Base-by-base conservation (phyloP, 164 flowering plant species). In the Berberis vulgaris region DNA sequence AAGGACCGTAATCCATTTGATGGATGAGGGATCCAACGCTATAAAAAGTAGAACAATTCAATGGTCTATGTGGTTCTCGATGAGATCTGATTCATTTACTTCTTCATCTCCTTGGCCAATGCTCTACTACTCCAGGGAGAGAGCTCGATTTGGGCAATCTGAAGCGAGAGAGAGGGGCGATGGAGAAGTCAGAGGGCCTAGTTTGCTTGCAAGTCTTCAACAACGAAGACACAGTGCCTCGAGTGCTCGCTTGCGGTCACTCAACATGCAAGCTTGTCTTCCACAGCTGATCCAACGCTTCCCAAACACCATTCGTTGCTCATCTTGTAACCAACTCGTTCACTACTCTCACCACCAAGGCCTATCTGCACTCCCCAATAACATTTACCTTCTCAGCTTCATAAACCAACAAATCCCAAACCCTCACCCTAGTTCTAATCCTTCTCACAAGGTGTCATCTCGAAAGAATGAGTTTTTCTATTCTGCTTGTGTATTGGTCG, bases 211-310 rank as follows among this genome's bases (percentile, higher is more conserved):
- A 82, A 65, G 41, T 65, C 55, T 94, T 79, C 84, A 82, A 80
- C 81, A 71, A 64, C 72, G 68, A 40, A 6, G 46, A 56, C 42
- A 55, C 78, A 4, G 69, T 86, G 41, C 98, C 98, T 0, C 88
- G 98, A 5, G 98, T 94, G 0, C 86, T 94, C 49, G n/a, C 83
- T 0, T 94, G 98, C 62, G 98, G 98, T 56, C 98, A 94, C 82
- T 73, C 93, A 38, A 71, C 71, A 41, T 94, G 98, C 83, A 88
- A 69, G 43, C 68, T 7, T 94, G 98, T 74, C 76, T 94, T 2
- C 38, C 5, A 2, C 83, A 63, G 59, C 83, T 94, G 54, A 92
- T 86, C 0, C 80, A 76, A 43, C 82, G 73, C 12, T 79, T 70
- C 72, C 77, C 87, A 2, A 61, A 62, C 63, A 82, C 92, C 53